Evolutionary conservation across 225 moss, liverwort and hornwort species (phyloP).

Genomic region (Physcomitrellopsis africana): DNA sequence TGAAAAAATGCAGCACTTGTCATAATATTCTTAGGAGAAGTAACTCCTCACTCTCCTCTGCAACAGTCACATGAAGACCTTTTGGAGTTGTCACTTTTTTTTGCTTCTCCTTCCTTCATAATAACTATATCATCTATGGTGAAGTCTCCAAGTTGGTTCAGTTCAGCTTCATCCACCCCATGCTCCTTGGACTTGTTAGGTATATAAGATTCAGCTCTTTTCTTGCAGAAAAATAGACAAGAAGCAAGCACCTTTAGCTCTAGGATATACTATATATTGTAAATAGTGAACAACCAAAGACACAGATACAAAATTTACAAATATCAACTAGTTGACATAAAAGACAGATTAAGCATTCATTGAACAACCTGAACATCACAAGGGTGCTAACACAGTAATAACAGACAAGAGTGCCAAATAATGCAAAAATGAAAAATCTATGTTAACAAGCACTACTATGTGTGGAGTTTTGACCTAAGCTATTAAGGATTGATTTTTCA

Average conservation of each 20-base stretch:
- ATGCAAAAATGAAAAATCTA: too few relatives aligned
- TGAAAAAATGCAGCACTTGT: slow-evolving; percentile 17
- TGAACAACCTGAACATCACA: too few relatives aligned
- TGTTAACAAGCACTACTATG: too few relatives aligned
- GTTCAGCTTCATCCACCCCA: slow-evolving; percentile 54
- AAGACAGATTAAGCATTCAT: too few relatives aligned
- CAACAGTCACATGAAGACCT: slow-evolving; percentile 22
- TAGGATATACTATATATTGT: slow-evolving; percentile 2
- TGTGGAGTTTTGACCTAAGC: too few relatives aligned
- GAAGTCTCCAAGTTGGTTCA: slow-evolving; percentile 49
- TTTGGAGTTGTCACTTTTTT: slow-evolving; percentile 37
- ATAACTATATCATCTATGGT: slow-evolving; percentile 45
- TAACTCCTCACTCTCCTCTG: slow-evolving; percentile 68
- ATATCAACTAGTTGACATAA: neutral
- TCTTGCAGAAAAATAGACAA: slow-evolving; percentile 41
- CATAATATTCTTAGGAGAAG: neutral
- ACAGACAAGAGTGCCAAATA: neutral
- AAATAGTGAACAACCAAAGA: slow-evolving; percentile 10
- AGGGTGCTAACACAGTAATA: neutral
- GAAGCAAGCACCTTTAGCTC: slow-evolving; percentile 17
- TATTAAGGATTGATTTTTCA: too few relatives aligned
- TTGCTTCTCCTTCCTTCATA: slow-evolving; percentile 17
- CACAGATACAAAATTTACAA: neutral
- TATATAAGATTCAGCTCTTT: slow-evolving; percentile 39
- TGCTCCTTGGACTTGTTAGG: slow-evolving; percentile 44